Percentiles rank a stretch among this genome's conserved stretches.
Conservation (phyloP, 352 stramenopile species). For the Pythium utonaiense region DNA sequence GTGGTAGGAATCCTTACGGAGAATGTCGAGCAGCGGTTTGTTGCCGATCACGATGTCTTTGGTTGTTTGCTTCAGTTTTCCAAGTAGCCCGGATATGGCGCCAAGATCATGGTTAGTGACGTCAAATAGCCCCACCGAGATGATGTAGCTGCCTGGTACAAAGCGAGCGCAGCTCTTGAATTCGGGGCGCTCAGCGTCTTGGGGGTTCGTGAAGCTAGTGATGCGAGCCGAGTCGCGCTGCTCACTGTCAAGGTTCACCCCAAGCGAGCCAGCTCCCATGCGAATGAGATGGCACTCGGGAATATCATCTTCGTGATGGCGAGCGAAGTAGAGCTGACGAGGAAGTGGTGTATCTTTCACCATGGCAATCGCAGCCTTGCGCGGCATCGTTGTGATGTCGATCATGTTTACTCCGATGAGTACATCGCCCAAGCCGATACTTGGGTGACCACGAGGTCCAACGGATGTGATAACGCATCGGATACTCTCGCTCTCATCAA, state of each 20-base stretch:
- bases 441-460: constrained; percentile 13
- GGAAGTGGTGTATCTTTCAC: constrained; percentile 30
- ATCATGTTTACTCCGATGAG: constrained; percentile 43
- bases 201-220: constrained; percentile 37
- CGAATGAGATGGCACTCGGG: constrained; percentile 44
- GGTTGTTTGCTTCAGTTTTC: constrained; percentile 33
- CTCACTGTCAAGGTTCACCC: constrained; percentile 43
- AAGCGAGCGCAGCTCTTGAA: constrained; percentile 37
- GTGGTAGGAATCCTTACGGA: constrained; percentile 16
- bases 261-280: constrained; percentile 41
- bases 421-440: constrained; percentile 31
- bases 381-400: constrained; percentile 36
- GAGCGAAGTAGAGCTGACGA: constrained; percentile 38
- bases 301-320: constrained; percentile 2
- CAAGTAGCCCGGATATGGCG: constrained; percentile 36
- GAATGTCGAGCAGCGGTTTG: constrained; percentile 22
- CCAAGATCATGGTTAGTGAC: constrained; percentile 44
- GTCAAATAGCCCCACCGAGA: constrained; percentile 61
- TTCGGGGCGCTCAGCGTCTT: constrained; percentile 32
- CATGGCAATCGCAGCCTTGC: constrained; percentile 26
- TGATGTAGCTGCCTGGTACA: constrained; percentile 47
- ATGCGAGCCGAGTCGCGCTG: constrained; percentile 32
- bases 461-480: constrained; percentile 36
- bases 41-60: constrained; percentile 53
- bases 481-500: constrained; percentile 35